Percentiles rank a stretch among this genome's conserved stretches.
Evolutionary conservation across 108 stramenopile species (phyloP).

Genomic region (Skeletonema menzelii): DNA sequence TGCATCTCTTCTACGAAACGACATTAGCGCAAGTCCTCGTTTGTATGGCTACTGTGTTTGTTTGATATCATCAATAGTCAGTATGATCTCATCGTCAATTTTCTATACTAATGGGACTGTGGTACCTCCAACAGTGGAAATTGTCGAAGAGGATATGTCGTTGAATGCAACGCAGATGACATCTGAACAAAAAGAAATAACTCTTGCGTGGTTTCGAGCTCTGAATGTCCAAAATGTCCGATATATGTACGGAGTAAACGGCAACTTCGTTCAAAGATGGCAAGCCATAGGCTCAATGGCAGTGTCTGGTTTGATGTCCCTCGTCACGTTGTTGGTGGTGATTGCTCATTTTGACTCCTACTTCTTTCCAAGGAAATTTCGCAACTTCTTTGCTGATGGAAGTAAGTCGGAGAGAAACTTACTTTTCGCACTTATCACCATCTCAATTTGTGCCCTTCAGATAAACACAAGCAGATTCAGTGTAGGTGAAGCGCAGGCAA

Average conservation of each 20-base stretch:
- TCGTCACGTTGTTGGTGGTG: conserved; percentile 14
- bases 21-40: conserved; percentile 26
- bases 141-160: background rate
- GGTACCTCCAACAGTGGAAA: background rate
- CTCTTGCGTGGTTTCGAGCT: background rate
- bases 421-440: conserved; percentile 8
- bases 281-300: conserved; percentile 22
- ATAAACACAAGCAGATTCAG: conserved; percentile 55
- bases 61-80: conserved; percentile 13
- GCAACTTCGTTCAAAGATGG: conserved; percentile 14
- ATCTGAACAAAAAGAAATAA: background rate
- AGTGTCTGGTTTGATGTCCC: conserved; percentile 13
- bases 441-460: conserved; percentile 37
- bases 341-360: conserved; percentile 33
- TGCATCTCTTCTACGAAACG: conserved; percentile 1
- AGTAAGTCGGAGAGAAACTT: conserved; percentile 27
- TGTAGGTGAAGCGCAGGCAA: conserved; percentile 66
- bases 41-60: conserved; percentile 28
- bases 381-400: conserved; percentile 26
- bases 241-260: conserved; percentile 14
- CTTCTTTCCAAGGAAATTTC: conserved; percentile 20
- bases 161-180: background rate
- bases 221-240: background rate
- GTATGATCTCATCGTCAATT: conserved; percentile 16
- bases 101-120: conserved; percentile 19